Conservation (phyloP, 768 basidiomycete genomes). For the Chiua virens region DNA sequence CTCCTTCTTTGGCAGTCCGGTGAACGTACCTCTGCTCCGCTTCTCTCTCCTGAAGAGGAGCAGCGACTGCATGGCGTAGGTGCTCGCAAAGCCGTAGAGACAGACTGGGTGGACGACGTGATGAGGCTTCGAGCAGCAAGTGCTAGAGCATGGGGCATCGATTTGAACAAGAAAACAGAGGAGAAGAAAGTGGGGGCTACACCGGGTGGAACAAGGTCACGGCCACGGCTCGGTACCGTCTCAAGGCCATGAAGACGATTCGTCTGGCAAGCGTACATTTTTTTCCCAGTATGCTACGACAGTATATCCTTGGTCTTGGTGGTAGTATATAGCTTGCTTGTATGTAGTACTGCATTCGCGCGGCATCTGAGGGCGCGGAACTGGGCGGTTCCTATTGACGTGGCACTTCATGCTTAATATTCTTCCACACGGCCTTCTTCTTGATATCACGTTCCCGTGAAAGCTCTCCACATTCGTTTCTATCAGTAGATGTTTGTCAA, state of each 20-base stretch:
- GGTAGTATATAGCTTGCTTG: not conserved
- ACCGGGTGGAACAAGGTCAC: constrained; percentile 31
- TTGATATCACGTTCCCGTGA: constrained; percentile 1
- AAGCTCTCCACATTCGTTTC: constrained; percentile 23
- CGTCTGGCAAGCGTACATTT: not conserved
- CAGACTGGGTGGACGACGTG: constrained; percentile 71
- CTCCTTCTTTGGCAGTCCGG: constrained; percentile 73
- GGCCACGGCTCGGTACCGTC: constrained; percentile 23
- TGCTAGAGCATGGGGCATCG: constrained; percentile 38
- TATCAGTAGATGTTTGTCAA: constrained; percentile 36
- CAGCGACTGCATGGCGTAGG: constrained; percentile 51
- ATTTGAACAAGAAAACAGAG: constrained; percentile 28
- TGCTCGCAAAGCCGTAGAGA: constrained; percentile 46
- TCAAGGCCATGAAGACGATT: constrained; percentile 15
- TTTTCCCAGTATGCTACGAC: not conserved
- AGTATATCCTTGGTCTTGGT: not conserved
- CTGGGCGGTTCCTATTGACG: not conserved
- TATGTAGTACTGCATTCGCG: not conserved
- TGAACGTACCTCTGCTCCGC: constrained; percentile 46
- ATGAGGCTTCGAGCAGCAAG: constrained; percentile 38
- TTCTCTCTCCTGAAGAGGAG: constrained; percentile 58
- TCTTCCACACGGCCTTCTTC: not conserved
- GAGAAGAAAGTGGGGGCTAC: constrained; percentile 17
- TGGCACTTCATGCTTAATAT: not conserved
- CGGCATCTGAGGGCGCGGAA: not conserved